Conservation (phyloP, 2,329 filamentous ascomycete genomes). For the Arthrobotrys entomopaga region DNA sequence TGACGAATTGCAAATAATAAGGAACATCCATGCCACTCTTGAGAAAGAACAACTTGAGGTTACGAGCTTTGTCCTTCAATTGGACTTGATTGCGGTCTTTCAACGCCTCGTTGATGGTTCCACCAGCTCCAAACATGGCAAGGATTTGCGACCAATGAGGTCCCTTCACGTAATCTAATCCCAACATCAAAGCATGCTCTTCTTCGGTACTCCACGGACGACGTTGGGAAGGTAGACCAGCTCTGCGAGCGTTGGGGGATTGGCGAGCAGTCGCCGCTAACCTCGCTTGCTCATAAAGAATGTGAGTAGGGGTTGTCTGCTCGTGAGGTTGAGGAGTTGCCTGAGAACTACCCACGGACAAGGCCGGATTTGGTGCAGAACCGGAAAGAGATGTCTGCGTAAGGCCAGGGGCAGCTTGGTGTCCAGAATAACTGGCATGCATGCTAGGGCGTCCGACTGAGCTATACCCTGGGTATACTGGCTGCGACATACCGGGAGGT, state of each 20-base stretch:
- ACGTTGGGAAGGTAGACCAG: conserved; percentile 69
- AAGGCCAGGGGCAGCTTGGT: conserved; percentile 42
- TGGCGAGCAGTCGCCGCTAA: conserved; percentile 68
- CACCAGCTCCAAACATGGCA: conserved; percentile 81
- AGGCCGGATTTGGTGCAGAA: conserved; percentile 35
- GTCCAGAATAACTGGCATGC: conserved; percentile 30
- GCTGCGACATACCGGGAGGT: conserved; percentile 32
- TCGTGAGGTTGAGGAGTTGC: conserved; percentile 59
- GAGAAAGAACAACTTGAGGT: conserved; percentile 88
- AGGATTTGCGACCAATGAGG: conserved; percentile 95
- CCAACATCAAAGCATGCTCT: conserved; percentile 88
- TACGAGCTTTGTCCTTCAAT: conserved; percentile 89
- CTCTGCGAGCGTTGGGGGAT: conserved; percentile 67
- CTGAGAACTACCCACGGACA: conserved; percentile 35
- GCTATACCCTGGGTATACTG: conserved; percentile 42
- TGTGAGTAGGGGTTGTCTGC: conserved; percentile 66
- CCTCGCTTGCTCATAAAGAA: conserved; percentile 69
- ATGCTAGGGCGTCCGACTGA: conserved; percentile 35
- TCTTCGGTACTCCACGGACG: conserved; percentile 89
- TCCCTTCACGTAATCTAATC: conserved; percentile 86
- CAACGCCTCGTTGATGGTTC: conserved; percentile 81
- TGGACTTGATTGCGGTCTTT: conserved; percentile 92
- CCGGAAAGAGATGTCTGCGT: conserved; percentile 42
- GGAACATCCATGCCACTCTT: conserved; percentile 93
- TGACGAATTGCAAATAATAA: conserved; percentile 85